phyloP scores from a whole-genome alignment of 345 rosid genomes.

The Firmiana major region DNA sequence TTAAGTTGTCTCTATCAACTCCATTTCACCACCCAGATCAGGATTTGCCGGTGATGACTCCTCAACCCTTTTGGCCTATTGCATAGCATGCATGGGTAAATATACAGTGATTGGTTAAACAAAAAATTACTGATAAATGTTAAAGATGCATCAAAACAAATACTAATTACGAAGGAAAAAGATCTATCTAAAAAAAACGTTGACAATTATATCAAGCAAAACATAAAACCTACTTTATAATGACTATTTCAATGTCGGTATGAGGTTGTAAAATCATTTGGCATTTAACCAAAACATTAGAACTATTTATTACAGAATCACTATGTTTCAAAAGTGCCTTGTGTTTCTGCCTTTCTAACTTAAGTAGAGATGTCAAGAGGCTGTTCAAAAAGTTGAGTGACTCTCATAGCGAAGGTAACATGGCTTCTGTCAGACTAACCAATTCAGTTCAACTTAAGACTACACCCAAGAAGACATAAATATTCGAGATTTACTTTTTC shows the following conservation, averaged over 20 bases:
- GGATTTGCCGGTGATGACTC: slow-evolving; percentile 38
- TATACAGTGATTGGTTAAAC: background rate
- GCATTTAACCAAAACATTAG: background rate
- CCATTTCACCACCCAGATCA: slow-evolving; percentile 31
- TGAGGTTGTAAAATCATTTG: background rate
- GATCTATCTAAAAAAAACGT: background rate
- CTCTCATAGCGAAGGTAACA: background rate
- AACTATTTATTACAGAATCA: background rate
- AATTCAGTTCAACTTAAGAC: background rate
- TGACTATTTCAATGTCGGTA: background rate
- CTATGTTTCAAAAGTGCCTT: slow-evolving; percentile 7
- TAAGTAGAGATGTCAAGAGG: background rate
- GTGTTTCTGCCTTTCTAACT: background rate
- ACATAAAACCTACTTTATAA: background rate
- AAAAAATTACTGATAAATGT: background rate
- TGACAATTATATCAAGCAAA: background rate
- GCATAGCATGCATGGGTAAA: slow-evolving; percentile 7
- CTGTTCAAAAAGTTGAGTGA: background rate
- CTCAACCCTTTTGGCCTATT: slow-evolving; percentile 67
- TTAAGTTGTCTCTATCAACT: slow-evolving; percentile 38
- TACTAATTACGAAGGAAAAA: background rate
- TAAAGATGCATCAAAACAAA: background rate
- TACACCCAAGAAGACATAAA: background rate
- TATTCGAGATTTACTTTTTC: background rate
- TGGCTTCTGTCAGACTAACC: no score